Evolutionary conservation across 129 eudicot species (phyloP), one percentile per base, ranked within the genome.

Genomic region (Cynara cardunculus): DNA sequence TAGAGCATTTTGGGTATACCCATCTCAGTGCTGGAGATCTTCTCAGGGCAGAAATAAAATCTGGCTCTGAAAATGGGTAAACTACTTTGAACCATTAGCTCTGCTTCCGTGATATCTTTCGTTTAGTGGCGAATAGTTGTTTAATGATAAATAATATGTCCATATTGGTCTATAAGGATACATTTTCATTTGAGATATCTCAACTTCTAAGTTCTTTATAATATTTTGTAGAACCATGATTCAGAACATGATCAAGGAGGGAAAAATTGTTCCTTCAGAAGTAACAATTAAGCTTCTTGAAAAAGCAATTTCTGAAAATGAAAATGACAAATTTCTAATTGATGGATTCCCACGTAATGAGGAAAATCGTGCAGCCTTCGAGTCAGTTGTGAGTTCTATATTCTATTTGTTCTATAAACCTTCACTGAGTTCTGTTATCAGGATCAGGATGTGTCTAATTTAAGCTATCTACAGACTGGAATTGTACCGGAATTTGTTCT

Each of bases 11-110:
- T 59, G 99, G 99, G 82, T 96, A 96, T 79, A 91, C 99, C 72
- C 99, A 96, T 89, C 98, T 96, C 44, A 96, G 99, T 91, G 99
- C 99, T 62, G 99, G 99, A 68, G 99, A 96, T 84, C 99, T 96
- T 87, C 94, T 96, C 62, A 83, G 98, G 41, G 99, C 93, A 35
- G 99, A 96, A 88, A 88, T 84, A 13, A 96, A 92, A 84, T 96
- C 98, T 82, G 99, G 97, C 72, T 92, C 99, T 31, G 97, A 91
- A 79, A 91, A 96, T 75, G 99, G 99, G 99, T 96, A 90, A 44
- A 26, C 11, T 35, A 7, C 65, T 41, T 27, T 7, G n/a, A 59
- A 2, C 5, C 67, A 59, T 21, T 39, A 41, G 67, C 67, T 59
- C 12, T 59, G 21, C 3, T 69, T 35, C 27, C 67, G 21, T 65